phyloP scores from a whole-genome alignment of 805 yeast genomes.

The Cyberlindnera subsufficiens region DNA sequence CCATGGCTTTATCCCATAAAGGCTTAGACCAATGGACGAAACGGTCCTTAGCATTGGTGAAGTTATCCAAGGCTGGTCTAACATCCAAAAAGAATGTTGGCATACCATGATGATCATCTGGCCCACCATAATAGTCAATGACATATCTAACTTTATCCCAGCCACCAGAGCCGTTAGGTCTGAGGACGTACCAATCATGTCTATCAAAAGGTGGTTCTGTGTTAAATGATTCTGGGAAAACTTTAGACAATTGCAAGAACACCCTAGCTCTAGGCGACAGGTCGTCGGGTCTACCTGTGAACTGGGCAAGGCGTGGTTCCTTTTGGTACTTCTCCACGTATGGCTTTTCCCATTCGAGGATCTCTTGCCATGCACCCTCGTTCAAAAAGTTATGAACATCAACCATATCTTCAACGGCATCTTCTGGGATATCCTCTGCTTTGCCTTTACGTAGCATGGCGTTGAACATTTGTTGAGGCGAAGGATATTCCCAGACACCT shows the following conservation, averaged over 20 bases:
- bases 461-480: constrained; percentile 98
- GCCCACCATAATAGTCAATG: constrained; percentile 94
- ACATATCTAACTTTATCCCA: constrained; percentile 84
- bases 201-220: constrained; percentile 92
- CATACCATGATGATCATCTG: constrained; percentile 83
- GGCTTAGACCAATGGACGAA: constrained; percentile 62
- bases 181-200: constrained; percentile 95
- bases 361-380: constrained; percentile 97
- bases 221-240: constrained; percentile 69
- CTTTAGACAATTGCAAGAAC: constrained; percentile 56
- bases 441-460: constrained; percentile 97
- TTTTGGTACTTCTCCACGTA: constrained; percentile 48
- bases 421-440: constrained; percentile 82
- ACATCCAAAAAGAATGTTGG: constrained; percentile 93
- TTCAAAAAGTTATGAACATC: constrained; percentile 93
- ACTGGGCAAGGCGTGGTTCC: constrained; percentile 74
- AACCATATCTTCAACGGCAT: constrained; percentile 95
- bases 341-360: constrained; percentile 83
- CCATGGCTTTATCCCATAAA: constrained; percentile 62
- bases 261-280: constrained; percentile 79
- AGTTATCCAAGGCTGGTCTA: constrained; percentile 84
- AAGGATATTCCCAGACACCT: constrained; percentile 97
- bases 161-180: constrained; percentile 41
- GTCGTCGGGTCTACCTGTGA: constrained; percentile 90
- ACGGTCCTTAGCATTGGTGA: constrained; percentile 62